These are phyloP conservation scores for Fagus sylvatica DNA, from an alignment of 306 rosid genomes.

Conservation along the genomic window DNA sequence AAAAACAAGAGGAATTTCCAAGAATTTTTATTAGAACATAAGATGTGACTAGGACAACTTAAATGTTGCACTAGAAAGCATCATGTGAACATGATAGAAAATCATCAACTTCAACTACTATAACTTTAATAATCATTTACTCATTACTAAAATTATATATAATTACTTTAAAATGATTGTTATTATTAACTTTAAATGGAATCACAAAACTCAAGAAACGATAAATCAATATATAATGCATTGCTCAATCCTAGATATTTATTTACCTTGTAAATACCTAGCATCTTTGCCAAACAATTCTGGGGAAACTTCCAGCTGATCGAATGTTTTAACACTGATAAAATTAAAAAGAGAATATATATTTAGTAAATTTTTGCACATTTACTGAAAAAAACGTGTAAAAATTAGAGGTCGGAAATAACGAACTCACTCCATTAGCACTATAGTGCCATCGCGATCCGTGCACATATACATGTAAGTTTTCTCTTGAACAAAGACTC, in stretches of 20 bases:
- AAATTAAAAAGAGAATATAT: constrained; percentile 25
- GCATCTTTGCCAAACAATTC: constrained; percentile 76
- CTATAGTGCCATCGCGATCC: constrained; percentile 75
- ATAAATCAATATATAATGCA: background rate
- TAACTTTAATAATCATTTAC: background rate
- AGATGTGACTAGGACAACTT: background rate
- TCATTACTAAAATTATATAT: background rate
- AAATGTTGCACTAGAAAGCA: no score
- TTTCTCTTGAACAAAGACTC: constrained; percentile 59
- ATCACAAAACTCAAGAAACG: background rate
- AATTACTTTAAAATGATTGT: background rate
- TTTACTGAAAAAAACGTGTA: constrained; percentile 3
- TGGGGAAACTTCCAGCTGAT: constrained; percentile 77
- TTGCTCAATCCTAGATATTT: constrained; percentile 6
- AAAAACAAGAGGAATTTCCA: background rate
- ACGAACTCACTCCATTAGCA: constrained; percentile 86
- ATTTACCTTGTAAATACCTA: constrained; percentile 60
- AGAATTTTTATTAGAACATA: no score
- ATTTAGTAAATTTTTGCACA: constrained; percentile 20
- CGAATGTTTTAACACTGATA: constrained; percentile 67
- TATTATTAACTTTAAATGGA: background rate
- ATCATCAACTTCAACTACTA: background rate
- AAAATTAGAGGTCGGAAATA: constrained; percentile 11
- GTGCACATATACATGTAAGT: constrained; percentile 79
- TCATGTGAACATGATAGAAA: background rate